Evolutionary conservation across 2,329 filamentous ascomycete genomes (phyloP).

Genomic region (Aspergillus quadrilineatus): DNA sequence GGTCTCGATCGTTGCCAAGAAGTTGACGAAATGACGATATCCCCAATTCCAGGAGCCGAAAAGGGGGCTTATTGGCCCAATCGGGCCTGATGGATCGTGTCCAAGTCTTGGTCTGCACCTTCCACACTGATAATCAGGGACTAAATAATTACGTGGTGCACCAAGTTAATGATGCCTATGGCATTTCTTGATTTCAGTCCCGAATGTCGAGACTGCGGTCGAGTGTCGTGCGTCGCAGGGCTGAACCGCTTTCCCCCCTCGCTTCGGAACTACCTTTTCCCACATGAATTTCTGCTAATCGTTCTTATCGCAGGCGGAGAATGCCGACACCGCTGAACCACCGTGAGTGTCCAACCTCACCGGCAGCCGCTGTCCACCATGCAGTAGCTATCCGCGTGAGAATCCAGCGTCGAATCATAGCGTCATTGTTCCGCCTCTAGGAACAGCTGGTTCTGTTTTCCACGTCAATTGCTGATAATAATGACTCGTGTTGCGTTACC

Average conservation of each 20-base stretch:
- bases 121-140: not conserved
- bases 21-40: not conserved
- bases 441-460: not conserved
- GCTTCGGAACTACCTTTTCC: conserved; percentile 9
- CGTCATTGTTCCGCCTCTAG: not conserved
- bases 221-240: conserved; percentile 4
- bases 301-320: not conserved
- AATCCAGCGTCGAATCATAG: not conserved
- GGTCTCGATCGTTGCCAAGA: conserved; percentile 24
- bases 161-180: conserved; percentile 1
- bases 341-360: not conserved
- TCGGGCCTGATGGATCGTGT: not conserved
- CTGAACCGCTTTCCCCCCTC: not conserved
- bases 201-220: not conserved
- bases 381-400: not conserved
- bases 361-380: not conserved
- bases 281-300: not conserved
- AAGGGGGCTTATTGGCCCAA: not conserved
- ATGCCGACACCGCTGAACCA: not conserved
- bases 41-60: not conserved
- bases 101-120: not conserved
- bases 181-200: not conserved
- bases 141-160: conserved; percentile 2
- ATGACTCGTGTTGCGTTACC: conserved; percentile 2
- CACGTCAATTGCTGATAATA: not conserved